These are phyloP conservation scores for Cercospora brassicicola DNA, from an alignment of 2,329 filamentous ascomycete species.

Conservation along the genomic window DNA sequence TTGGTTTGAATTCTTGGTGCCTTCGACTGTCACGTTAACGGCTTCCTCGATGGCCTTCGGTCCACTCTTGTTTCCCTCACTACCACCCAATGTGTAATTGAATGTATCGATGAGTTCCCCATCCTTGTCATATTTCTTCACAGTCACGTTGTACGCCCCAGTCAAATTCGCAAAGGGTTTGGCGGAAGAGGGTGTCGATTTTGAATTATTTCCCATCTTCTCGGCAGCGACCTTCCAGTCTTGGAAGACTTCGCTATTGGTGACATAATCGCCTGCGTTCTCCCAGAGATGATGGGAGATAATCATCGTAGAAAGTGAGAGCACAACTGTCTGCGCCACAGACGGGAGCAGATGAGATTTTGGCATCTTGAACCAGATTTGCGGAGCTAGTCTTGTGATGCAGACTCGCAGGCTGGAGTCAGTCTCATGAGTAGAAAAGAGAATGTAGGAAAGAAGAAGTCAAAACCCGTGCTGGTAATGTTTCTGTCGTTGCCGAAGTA, in stretches of 20 bases:
- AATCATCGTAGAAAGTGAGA: neutral
- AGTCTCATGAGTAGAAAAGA: neutral
- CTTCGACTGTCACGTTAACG: neutral
- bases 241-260: neutral
- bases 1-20: neutral
- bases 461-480: neutral
- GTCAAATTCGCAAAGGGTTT: neutral
- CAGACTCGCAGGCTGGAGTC: too few relatives aligned
- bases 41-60: neutral
- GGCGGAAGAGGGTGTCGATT: neutral
- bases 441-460: neutral
- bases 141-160: neutral
- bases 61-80: neutral
- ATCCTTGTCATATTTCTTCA: neutral
- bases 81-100: neutral
- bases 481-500: neutral
- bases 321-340: neutral
- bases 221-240: neutral
- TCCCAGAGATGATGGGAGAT: constrained; percentile 1
- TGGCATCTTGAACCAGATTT: neutral
- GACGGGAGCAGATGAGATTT: constrained; percentile 1
- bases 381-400: neutral
- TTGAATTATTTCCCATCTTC: neutral
- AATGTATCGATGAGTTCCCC: neutral
- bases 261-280: neutral